Percentiles rank a stretch among this genome's conserved stretches.
phyloP scores from a whole-genome alignment of 208 protist genomes.

The Leishmania arabica region DNA sequence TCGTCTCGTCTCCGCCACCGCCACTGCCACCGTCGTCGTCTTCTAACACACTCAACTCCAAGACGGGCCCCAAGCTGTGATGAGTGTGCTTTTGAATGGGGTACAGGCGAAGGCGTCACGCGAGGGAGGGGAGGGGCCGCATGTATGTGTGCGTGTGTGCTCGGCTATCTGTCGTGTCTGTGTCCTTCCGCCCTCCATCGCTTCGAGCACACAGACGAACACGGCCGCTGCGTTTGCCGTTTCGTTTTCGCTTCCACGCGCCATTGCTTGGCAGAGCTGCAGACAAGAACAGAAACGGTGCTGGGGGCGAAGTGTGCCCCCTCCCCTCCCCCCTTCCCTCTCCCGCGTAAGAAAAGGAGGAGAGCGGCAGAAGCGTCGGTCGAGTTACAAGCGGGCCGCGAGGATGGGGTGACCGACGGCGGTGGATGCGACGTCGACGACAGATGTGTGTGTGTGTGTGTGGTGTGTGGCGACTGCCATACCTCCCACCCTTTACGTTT shows the following conservation, averaged over 20 bases:
- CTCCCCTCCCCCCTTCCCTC: too few relatives aligned
- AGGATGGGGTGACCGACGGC: background rate
- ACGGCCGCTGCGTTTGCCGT: background rate
- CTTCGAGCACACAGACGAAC: background rate
- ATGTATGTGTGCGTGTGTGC: background rate
- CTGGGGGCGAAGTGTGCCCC: too few relatives aligned
- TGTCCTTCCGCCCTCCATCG: too few relatives aligned
- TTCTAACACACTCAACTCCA: background rate
- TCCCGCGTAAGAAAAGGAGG: too few relatives aligned
- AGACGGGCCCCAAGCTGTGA: background rate
- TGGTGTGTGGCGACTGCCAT: too few relatives aligned
- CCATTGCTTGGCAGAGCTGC: background rate
- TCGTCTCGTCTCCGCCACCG: conserved; percentile 2
- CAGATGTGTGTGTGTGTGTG: background rate
- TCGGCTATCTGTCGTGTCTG: background rate
- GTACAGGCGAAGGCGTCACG: background rate
- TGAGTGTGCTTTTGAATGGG: background rate
- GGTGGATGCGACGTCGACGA: background rate
- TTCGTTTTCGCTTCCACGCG: background rate
- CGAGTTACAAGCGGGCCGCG: background rate
- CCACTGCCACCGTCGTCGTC: background rate
- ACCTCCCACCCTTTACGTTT: background rate
- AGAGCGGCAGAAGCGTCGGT: too few relatives aligned
- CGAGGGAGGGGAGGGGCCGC: background rate
- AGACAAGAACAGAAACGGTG: background rate